Evolutionary conservation across 2,329 filamentous ascomycete species (phyloP), one percentile per base, ranked within the genome.

Genomic region (Sporothrix variecibatus): DNA sequence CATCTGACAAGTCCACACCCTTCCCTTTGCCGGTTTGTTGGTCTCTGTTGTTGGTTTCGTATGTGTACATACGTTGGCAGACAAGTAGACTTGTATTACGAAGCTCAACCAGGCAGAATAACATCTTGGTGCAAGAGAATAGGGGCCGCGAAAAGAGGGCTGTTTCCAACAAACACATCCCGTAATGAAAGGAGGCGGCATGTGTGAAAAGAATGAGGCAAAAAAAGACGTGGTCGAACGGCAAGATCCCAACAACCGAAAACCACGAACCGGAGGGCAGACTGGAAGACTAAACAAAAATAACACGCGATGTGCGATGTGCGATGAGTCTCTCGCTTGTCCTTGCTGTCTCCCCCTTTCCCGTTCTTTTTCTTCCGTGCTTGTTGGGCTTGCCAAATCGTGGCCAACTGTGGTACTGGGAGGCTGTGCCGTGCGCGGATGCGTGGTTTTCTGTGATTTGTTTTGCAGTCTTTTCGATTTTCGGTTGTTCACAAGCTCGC

Each of bases 131-230:
- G 38, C 62, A 46, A 46, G 38, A 65, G 17, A 23, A 68, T 26
- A 68, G 43, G 17, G 46, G 67, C 46, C 49, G 51, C 11, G 49
- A 28, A 7, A 28, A 43, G 28, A 70, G 28, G 20, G 1, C 11
- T 71, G 51, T 60, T 71, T 58, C 51, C 68, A 71, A 71, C 68
- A 71, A 51, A 60, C 68, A 58, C 51, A 46, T 71, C 15, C 68
- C 68, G 68, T 58, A 71, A 71, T 71, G 68, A 71, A 71, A 71
- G 34, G 68, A 71, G 68, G 49, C 43, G 12, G 68, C 51, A 12
- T 11, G 9, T 46, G 31, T 26, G 31, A 26, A 38, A 11, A 43
- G 8, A 12, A 6, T 6, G 34, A 26, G 40, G 31, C 15, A 40
- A 38, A 23, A 64, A 64, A 60, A 8, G 28, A 38, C 26, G 62